Evolutionary conservation across 495 filamentous ascomycete species (phyloP), one percentile per base, ranked within the genome.

Genomic region (Chaetomidium leptoderma): DNA sequence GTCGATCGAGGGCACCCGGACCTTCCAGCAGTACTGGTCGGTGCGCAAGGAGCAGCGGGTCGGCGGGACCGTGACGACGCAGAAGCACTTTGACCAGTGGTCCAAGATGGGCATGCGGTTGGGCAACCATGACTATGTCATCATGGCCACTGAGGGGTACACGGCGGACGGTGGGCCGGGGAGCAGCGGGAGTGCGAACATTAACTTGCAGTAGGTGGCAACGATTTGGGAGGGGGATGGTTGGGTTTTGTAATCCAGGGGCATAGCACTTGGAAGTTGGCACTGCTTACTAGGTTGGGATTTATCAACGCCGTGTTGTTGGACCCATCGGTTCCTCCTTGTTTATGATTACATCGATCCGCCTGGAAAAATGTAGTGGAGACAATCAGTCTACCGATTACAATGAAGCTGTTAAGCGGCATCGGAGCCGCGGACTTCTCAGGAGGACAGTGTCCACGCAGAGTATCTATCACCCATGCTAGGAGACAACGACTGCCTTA

Each of bases 11-110:
- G 83, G 84, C 24, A 84, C 83, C 19, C 63, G 75, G 9, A 87
- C 82, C 35, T 87, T 86, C 60, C 71, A 76, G 57, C 84, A 87
- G 73, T 87, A 77, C 66, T 85, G 82, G 80, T 83, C 79, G 1
- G 76, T 86, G 39, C 79, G 84, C 17, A 71, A 72, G 32, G 69
- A 70, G 32, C 78, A 81, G 66, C 76, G 84, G 14, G 72, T 71
- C 5, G 72, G 79, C 6, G 84, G 84, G 0, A 82, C 76, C 1
- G 70, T 81, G 27, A 70, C 65, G 0, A 70, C 65, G 13, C 58
- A 71, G 26, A 81, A 78, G 61, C 84, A 86, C 64, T 87, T 84
- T 59, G 74, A 83, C 56, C 78, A 77, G 16, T 87, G 84, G 83
- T 54, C 69, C 5, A 71, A 67, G 37, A 43, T 61, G 6, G 73